phyloP scores from a whole-genome alignment of 2,329 filamentous ascomycete species.

The Penicillium sumatraense region DNA sequence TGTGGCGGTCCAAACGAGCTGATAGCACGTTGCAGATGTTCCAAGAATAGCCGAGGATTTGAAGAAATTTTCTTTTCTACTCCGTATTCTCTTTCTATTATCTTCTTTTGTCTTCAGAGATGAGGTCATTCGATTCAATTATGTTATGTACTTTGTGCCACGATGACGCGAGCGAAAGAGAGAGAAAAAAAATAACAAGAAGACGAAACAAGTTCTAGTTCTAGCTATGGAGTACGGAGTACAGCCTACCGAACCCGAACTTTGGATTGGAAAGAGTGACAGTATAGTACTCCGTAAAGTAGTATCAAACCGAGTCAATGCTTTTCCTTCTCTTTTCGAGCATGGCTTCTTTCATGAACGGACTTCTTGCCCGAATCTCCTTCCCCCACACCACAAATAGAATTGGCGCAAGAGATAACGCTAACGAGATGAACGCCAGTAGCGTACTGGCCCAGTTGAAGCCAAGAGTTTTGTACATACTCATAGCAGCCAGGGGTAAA shows the following conservation, averaged over 20 bases:
- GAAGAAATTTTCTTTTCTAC: neutral
- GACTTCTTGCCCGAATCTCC: slow-evolving; percentile 36
- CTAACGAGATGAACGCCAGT: slow-evolving; percentile 46
- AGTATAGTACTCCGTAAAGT: neutral
- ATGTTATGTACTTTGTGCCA: too few species aligned
- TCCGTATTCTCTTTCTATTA: neutral
- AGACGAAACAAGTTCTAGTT: too few species aligned
- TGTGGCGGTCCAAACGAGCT: neutral
- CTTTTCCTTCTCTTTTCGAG: slow-evolving; percentile 30
- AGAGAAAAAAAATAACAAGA: neutral
- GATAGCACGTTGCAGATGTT: neutral
- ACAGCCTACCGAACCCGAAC: too few species aligned
- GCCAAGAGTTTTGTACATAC: slow-evolving; percentile 44
- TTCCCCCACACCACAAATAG: slow-evolving; percentile 45
- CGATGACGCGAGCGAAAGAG: neutral
- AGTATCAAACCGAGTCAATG: slow-evolving; percentile 21
- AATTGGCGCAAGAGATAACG: slow-evolving; percentile 40
- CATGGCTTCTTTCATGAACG: slow-evolving; percentile 32
- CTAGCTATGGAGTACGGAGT: too few species aligned
- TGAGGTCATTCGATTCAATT: neutral
- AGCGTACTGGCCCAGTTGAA: slow-evolving; percentile 48
- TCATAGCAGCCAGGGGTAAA: slow-evolving; percentile 48
- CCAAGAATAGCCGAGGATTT: neutral
- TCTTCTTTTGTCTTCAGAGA: neutral
- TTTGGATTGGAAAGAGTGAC: neutral